Base-by-base conservation (phyloP, 2,329 filamentous ascomycete species). In the Curvularia eragrostidis region DNA sequence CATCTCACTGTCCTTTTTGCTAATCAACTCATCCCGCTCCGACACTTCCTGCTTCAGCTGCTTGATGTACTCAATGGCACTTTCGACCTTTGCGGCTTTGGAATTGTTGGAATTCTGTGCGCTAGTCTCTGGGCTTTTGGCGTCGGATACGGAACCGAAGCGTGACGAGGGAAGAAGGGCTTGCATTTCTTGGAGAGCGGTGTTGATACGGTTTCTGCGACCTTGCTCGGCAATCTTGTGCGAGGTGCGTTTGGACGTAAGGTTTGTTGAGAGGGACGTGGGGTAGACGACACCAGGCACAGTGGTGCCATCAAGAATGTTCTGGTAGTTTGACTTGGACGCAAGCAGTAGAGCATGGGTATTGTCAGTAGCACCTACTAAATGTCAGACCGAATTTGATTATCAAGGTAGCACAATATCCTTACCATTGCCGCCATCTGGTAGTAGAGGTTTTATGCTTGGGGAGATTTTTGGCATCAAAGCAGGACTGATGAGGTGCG, bases 221-320 rank as follows among this genome's bases (percentile, higher is more conserved):
- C 95, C 95, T 79, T 99, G 95, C 78, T 99, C 95, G 18, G 95
- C 95, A 65, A 99, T 91, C 78, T 99, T 99, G 80, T 99, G 95
- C 42, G 93, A 97, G 1, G 95, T 98, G 52, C 94, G 89, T 80
- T 99, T 99, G 3, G 93, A 97, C 0, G 93, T 97, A 24, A 99
- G 81, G 64, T 97, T 97, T 21, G 93, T 96, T 6, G 93, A 96
- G 41, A 99, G 83, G 50, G 93, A 91, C 66, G 91, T 92, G 0
- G 94, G 93, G 67, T 97, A 98, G 1, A 90, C 90, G 12, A 97
- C 90, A 12, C 94, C 94, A 0, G 93, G 93, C 0, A 97, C 87
- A 54, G 89, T 89, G 49, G 93, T 98, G 48, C 95, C 95, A 75
- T 98, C 95, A 10, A 99, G 80, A 36, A 99, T 95, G 69, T 97